Base-by-base conservation (phyloP, 2,329 filamentous ascomycete species). In the Pseudogymnoascus verrucosus region DNA sequence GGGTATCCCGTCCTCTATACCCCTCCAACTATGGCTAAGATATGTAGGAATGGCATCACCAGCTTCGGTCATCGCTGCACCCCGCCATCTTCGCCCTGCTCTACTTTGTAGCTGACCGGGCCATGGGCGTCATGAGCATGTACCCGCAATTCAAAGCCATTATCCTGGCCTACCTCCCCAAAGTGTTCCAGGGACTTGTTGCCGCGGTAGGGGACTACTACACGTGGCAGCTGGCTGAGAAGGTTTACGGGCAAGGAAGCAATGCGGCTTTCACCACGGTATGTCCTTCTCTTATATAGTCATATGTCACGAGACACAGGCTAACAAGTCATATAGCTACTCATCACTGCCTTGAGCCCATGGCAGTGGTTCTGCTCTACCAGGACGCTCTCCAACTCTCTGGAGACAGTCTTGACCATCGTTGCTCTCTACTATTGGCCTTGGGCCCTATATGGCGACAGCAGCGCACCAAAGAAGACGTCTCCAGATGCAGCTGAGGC, bases 341-440 rank as follows among this genome's bases (percentile, higher is more conserved):
- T 83, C 64, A 82, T 95, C 76, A 87, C 86, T 2, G 75, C 89
- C 47, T 78, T 87, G 70, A 96, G 87, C 75, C 91, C 95, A 5
- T 99, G 95, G 92, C 91, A 97, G 74, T 98, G 91, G 90, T 98
- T 95, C 76, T 95, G 89, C 76, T 95, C 92, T 1, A 93, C 92
- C 0, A 84, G 95, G 57, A 96, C 95, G 0, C 89, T 99, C 72
- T 97, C 93, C 63, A 99, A 99, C 77, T 95, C 88, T 62, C 79
- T 98, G 4, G 95, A 99, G 79, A 91, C 89, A n/a, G 90, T 89
- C 0, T 78, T 99, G 69, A 97, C 93, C 4, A 80, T 89, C 65
- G 81, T 86, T 70, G 93, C 92, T 1, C 79, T 98, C 54, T 86
- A 86, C 73, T 84, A 87, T 69, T 98, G 91, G 90, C 93, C 95